A percentile compares a stretch with the other conserved stretches of the same genome.
phyloP scores from a whole-genome alignment of 495 filamentous ascomycete species.

The Astrothelium macrocarpum region DNA sequence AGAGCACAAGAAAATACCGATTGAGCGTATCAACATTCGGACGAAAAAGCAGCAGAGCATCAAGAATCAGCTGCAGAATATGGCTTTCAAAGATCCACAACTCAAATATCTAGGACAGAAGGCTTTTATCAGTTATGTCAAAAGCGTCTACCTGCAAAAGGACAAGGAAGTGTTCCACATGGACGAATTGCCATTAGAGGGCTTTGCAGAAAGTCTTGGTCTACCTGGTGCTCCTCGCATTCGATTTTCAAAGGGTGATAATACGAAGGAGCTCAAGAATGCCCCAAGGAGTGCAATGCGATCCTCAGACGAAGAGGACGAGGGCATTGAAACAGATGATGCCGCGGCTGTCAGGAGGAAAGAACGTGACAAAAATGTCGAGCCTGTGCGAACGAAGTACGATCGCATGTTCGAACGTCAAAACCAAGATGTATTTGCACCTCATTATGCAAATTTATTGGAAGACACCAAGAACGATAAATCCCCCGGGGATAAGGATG shows the following conservation, averaged over 20 bases:
- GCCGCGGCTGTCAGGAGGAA: conserved; percentile 38
- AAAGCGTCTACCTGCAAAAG: conserved; percentile 75
- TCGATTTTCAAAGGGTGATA: conserved; percentile 80
- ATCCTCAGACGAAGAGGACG: conserved; percentile 43
- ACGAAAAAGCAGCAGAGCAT: conserved; percentile 84
- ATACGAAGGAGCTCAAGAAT: conserved; percentile 67
- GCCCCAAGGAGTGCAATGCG: conserved; percentile 52
- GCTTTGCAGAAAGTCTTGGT: conserved; percentile 73
- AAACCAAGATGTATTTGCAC: conserved; percentile 88
- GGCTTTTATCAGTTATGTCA: conserved; percentile 81
- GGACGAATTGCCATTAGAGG: conserved; percentile 69
- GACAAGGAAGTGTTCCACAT: conserved; percentile 89
- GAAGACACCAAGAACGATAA: conserved; percentile 45
- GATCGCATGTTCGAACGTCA: conserved; percentile 93
- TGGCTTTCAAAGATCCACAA: conserved; percentile 91
- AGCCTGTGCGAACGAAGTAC: conserved; percentile 73
- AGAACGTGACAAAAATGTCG: conserved; percentile 49
- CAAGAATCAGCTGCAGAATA: conserved; percentile 71
- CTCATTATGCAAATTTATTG: conserved; percentile 82
- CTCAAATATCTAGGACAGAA: conserved; percentile 94
- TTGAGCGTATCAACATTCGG: conserved; percentile 74
- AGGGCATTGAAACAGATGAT: conserved; percentile 25
- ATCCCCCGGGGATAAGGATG: conserved; percentile 23
- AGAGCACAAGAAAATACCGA: conserved; percentile 76
- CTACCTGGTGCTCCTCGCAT: conserved; percentile 85